Evolutionary conservation across 2,329 filamentous ascomycete genomes (phyloP), one percentile per base, ranked within the genome.

Genomic region (Penicillium freii): DNA sequence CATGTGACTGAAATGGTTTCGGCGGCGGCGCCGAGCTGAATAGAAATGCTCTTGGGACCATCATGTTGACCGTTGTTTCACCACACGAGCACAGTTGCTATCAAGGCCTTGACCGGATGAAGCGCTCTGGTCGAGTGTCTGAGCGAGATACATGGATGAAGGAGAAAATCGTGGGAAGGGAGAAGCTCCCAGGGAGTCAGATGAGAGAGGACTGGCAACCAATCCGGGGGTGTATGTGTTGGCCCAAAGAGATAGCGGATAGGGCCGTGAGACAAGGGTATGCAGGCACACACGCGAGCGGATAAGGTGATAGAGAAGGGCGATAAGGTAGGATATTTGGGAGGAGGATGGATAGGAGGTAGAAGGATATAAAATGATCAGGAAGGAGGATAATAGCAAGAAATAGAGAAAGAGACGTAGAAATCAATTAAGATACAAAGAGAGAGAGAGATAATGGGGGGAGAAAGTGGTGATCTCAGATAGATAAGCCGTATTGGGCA

Each of bases 21-120:
- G 65, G 64, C 13, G 66, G 54, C 34, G 69, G 62, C 33, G 70
- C 62, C 11, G 75, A 74, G 40, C 62, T 71, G 45, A 74, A 75
- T 19, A 72, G 62, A 57, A 75, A 77, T 49, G 73, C 69, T 62
- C 73, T 68, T 39, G 75, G 75, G 48, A 77, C 73, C 74, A 77
- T 77, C 74, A 77, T 77, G 52, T 68, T 62, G 53, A 54, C 39
- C 54, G 48, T 39, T 53, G 42, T 47, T 23, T 72, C 60, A 66
- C 59, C 56, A 53, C 60, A 62, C 51, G 54, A 55, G 6, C 55
- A 51, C 56, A 44, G 57, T 60, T 59, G 50, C 38, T 57, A 47
- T 42, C 42, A 58, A 61, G 62, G 54, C 56, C 57, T 62, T 62
- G 57, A 68, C 73, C 73, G 52, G 73, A 69, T 27, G 71, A 75